Percentiles rank a stretch among this genome's conserved stretches.
Conservation (phyloP, 768 basidiomycete genomes). For the Trametes cingulata region DNA sequence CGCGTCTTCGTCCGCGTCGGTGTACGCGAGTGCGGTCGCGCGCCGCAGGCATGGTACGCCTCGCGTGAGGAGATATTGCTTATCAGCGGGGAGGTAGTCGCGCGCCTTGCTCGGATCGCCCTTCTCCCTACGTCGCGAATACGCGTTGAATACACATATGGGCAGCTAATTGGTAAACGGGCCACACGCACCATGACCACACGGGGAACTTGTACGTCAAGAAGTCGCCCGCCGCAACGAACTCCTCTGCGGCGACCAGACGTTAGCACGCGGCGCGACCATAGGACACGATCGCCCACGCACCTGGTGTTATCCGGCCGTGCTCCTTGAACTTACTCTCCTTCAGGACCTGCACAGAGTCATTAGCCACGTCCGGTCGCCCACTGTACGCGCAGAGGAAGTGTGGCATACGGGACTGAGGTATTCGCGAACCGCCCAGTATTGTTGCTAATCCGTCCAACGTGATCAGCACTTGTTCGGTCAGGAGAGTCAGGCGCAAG, state of each 20-base stretch:
- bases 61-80: slow-evolving; percentile 94
- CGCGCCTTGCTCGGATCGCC: slow-evolving; percentile 84
- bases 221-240: slow-evolving; percentile 97
- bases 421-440: slow-evolving; percentile 93
- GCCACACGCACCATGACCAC: slow-evolving; percentile 81
- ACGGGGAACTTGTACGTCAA: slow-evolving; percentile 97
- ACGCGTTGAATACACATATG: slow-evolving; percentile 6
- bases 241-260: slow-evolving; percentile 70
- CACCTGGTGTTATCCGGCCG: slow-evolving; percentile 92
- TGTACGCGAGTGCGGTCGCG: slow-evolving; percentile 89
- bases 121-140: slow-evolving; percentile 67
- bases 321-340: slow-evolving; percentile 99
- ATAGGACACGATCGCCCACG: slow-evolving; percentile 27
- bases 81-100: slow-evolving; percentile 93
- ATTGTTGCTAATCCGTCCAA: slow-evolving; percentile 67
- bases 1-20: slow-evolving; percentile 94
- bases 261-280: slow-evolving; percentile 14
- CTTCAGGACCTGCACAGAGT: slow-evolving; percentile 72
- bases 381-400: slow-evolving; percentile 17
- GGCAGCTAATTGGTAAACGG: background rate
- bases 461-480: background rate
- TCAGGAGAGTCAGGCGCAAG: background rate
- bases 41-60: slow-evolving; percentile 97
- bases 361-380: slow-evolving; percentile 34
- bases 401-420: slow-evolving; percentile 73